Evolutionary conservation across 2,329 filamentous ascomycete species (phyloP).

Genomic region (Diaporthe longicolla): DNA sequence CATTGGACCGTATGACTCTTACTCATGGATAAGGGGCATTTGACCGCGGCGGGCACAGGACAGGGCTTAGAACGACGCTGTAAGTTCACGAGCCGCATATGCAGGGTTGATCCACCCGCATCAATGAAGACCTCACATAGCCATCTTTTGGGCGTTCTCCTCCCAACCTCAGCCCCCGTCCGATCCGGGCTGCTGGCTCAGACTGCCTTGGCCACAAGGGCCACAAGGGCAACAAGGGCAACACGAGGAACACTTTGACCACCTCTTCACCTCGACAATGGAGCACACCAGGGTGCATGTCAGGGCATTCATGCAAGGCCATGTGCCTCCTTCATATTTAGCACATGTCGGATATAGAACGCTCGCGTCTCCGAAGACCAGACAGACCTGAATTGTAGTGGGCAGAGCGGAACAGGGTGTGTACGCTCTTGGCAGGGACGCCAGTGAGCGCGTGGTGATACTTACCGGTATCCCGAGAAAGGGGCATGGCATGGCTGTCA

Average conservation of each 20-base stretch:
- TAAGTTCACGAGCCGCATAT: slow-evolving; percentile 12
- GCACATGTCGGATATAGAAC: not conserved
- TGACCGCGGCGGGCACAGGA: slow-evolving; percentile 4
- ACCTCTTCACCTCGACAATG: not conserved
- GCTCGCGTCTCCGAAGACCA: not conserved
- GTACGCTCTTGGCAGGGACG: slow-evolving; percentile 9
- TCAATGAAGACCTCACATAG: slow-evolving; percentile 10
- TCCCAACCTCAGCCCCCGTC: slow-evolving; percentile 18
- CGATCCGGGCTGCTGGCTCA: not conserved
- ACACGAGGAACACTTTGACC: slow-evolving; percentile 29
- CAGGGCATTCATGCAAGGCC: slow-evolving; percentile 15
- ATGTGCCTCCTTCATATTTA: slow-evolving; percentile 13
- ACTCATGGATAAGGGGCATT: slow-evolving; percentile 7
- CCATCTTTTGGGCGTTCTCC: not conserved
- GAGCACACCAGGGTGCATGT: not conserved
- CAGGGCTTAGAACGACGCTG: not conserved
- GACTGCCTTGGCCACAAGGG: not conserved
- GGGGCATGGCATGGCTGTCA: not conserved
- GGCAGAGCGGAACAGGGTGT: slow-evolving; percentile 13
- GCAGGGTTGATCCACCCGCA: slow-evolving; percentile 4
- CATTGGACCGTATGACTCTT: slow-evolving; percentile 12
- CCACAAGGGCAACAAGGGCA: not conserved
- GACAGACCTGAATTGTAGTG: not conserved
- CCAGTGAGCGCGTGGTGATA: not conserved
- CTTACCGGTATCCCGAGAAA: not conserved